Evolutionary conservation across 148 eudicot species (phyloP).

Genomic region (Vaccinium macrocarpon): DNA sequence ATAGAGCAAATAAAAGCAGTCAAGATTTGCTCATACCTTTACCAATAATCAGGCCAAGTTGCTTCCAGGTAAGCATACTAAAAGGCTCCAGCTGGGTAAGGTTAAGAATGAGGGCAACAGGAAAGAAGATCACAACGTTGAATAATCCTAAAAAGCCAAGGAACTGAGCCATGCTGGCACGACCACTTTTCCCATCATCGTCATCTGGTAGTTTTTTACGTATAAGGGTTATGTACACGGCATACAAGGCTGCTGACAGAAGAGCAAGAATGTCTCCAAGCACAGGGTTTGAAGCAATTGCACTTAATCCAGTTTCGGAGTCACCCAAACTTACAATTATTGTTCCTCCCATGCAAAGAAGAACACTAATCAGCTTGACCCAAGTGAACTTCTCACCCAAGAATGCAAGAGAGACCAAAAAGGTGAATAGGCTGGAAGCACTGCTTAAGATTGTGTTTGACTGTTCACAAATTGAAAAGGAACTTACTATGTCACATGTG

Average conservation of each 20-base stretch:
- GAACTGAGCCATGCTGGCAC: conserved; percentile 90
- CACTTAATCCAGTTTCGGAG: conserved; percentile 43
- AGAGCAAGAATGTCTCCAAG: conserved; percentile 81
- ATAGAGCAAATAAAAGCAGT: too few relatives aligned
- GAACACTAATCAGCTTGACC: conserved; percentile 82
- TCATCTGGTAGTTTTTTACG: conserved; percentile 66
- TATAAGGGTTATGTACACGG: conserved; percentile 83
- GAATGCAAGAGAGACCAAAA: conserved; percentile 74
- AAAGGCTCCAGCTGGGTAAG: conserved; percentile 66
- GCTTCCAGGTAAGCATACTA: conserved; percentile 57
- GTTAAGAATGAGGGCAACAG: conserved; percentile 70
- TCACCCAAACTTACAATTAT: conserved; percentile 92
- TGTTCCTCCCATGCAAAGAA: conserved; percentile 98
- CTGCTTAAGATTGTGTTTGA: conserved; percentile 96
- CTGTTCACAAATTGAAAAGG: conserved; percentile 39
- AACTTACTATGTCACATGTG: conserved; percentile 6
- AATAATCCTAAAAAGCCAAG: conserved; percentile 88
- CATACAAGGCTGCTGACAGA: conserved; percentile 72
- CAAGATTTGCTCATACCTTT: conserved; percentile 51
- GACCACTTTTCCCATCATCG: conserved; percentile 60
- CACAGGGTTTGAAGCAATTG: conserved; percentile 62
- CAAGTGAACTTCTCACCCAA: conserved; percentile 91
- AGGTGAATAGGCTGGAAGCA: conserved; percentile 93
- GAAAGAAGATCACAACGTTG: conserved; percentile 80
- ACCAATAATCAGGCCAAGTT: conserved; percentile 71